phyloP scores from a whole-genome alignment of 2,329 filamentous ascomycete genomes.

The Rutstroemia sp. region DNA sequence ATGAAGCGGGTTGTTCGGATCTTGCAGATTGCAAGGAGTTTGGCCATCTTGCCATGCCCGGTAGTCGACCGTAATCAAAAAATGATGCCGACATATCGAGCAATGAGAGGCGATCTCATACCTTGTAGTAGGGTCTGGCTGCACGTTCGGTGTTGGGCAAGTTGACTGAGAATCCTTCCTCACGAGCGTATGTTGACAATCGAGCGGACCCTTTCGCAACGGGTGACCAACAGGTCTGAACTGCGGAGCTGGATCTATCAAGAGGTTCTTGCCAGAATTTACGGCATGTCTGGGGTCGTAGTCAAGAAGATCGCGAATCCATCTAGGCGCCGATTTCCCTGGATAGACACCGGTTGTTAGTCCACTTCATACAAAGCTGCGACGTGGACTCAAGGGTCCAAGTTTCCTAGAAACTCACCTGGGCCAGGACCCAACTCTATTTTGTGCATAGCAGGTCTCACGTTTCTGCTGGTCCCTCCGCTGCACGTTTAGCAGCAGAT shows the following conservation, averaged over 20 bases:
- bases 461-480: neutral
- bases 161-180: slow-evolving; percentile 48
- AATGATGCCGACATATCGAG: slow-evolving; percentile 52
- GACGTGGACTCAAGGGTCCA: neutral
- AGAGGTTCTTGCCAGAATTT: slow-evolving; percentile 37
- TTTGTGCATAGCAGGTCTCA: slow-evolving; percentile 3
- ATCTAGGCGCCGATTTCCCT: slow-evolving; percentile 45
- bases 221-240: slow-evolving; percentile 29
- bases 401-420: slow-evolving; percentile 2
- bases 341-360: slow-evolving; percentile 2
- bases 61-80: slow-evolving; percentile 50
- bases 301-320: slow-evolving; percentile 37
- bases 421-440: slow-evolving; percentile 2
- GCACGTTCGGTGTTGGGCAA: slow-evolving; percentile 33
- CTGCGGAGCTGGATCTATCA: slow-evolving; percentile 50
- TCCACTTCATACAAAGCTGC: neutral
- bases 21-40: slow-evolving; percentile 29
- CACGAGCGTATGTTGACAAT: slow-evolving; percentile 53
- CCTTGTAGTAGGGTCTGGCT: slow-evolving; percentile 32
- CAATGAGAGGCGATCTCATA: slow-evolving; percentile 56
- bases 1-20: slow-evolving; percentile 47
- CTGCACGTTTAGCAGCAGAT: neutral
- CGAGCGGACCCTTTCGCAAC: slow-evolving; percentile 30
- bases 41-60: slow-evolving; percentile 31
- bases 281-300: slow-evolving; percentile 33